Percentiles rank a stretch among this genome's conserved stretches.
phyloP scores from a whole-genome alignment of 768 basidiomycete genomes.

The Termitomyces sp. region DNA sequence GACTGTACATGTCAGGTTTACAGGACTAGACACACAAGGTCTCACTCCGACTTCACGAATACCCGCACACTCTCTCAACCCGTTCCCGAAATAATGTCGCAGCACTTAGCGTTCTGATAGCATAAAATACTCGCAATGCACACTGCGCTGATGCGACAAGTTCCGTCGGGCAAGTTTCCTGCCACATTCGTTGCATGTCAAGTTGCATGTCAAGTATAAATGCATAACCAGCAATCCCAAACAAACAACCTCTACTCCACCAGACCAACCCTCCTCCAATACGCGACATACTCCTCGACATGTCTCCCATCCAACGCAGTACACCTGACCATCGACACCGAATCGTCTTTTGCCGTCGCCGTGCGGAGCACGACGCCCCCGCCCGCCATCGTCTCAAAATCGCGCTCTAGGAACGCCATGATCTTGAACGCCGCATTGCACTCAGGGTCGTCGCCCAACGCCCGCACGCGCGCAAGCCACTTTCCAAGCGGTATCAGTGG shows the following conservation, averaged over 20 bases:
- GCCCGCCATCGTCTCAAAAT: slow-evolving; percentile 26
- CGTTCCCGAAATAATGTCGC: no score
- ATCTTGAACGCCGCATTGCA: slow-evolving; percentile 24
- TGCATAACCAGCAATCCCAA: no score
- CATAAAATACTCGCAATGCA: no score
- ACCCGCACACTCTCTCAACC: no score
- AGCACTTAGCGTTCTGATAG: no score
- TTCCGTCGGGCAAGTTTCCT: no score
- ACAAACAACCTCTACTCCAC: slow-evolving; percentile 10
- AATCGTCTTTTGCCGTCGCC: slow-evolving; percentile 18
- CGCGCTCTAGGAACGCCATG: slow-evolving; percentile 26
- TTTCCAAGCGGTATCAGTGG: slow-evolving; percentile 21
- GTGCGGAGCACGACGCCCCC: slow-evolving; percentile 26
- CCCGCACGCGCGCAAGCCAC: slow-evolving; percentile 25
- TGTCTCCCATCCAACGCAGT: slow-evolving; percentile 24
- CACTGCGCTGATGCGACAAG: no score
- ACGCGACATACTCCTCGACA: slow-evolving; percentile 24
- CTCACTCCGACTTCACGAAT: no score
- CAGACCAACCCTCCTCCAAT: slow-evolving; percentile 23
- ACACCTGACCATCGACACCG: slow-evolving; percentile 24
- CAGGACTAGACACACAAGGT: no score
- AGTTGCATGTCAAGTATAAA: no score
- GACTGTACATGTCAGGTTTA: no score
- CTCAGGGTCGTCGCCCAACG: slow-evolving; percentile 20
- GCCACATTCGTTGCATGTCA: no score